Percentiles rank a stretch among this genome's conserved stretches.
phyloP scores from a whole-genome alignment of 495 filamentous ascomycete species.

The Talaromyces proteolyticus region DNA sequence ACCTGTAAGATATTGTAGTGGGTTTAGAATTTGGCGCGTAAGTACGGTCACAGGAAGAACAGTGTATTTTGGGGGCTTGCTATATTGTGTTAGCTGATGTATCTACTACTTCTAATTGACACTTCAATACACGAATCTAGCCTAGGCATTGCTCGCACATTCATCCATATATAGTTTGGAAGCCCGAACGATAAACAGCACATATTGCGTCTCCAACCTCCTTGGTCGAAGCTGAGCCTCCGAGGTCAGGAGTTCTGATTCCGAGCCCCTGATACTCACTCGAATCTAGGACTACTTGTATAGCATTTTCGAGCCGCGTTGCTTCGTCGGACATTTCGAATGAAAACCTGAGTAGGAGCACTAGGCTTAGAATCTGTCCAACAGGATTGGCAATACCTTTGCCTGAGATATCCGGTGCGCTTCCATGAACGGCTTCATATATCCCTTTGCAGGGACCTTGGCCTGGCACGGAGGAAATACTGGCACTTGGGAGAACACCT shows the following conservation, averaged over 20 bases:
- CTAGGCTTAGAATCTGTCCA: slow-evolving; percentile 59
- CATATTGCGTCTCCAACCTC: slow-evolving; percentile 23
- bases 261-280: slow-evolving; percentile 6
- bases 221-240: slow-evolving; percentile 22
- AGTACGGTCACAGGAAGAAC: too few species aligned
- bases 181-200: background rate
- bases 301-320: slow-evolving; percentile 22
- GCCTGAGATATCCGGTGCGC: slow-evolving; percentile 83
- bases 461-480: slow-evolving; percentile 77
- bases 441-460: slow-evolving; percentile 46
- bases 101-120: too few species aligned
- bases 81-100: too few species aligned
- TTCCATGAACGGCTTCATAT: slow-evolving; percentile 89
- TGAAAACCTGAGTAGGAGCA: slow-evolving; percentile 28
- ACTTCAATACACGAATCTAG: too few species aligned
- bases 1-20: too few species aligned
- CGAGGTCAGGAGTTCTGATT: slow-evolving; percentile 25
- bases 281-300: slow-evolving; percentile 18
- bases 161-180: too few species aligned
- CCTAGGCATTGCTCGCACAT: too few species aligned
- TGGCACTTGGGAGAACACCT: slow-evolving; percentile 79
- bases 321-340: slow-evolving; percentile 23
- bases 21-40: too few species aligned
- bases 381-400: slow-evolving; percentile 80
- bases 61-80: too few species aligned